Conservation (phyloP, 1,284 basidiomycete genomes). For the Sanghuangporus weigelae region DNA sequence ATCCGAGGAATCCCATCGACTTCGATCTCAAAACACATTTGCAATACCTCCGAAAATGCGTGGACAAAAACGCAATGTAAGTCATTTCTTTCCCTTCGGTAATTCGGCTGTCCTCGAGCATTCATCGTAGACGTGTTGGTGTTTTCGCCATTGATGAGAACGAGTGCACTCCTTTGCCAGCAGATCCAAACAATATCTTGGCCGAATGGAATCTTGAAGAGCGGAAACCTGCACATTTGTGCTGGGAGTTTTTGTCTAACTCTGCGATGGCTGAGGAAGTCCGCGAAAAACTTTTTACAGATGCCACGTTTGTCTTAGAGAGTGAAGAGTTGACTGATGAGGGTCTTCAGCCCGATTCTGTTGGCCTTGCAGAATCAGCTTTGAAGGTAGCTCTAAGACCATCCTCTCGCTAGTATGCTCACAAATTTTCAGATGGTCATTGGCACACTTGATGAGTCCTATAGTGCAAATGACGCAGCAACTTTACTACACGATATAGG, state of each 20-base stretch:
- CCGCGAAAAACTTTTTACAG: conserved; percentile 63
- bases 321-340: conserved; percentile 20
- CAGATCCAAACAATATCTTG: conserved; percentile 41
- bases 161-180: conserved; percentile 37
- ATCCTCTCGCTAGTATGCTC: neutral
- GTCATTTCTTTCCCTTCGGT: conserved; percentile 27
- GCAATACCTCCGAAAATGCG: conserved; percentile 69
- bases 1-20: conserved; percentile 60
- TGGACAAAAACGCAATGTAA: conserved; percentile 84
- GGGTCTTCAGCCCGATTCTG: conserved; percentile 32
- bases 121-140: conserved; percentile 45
- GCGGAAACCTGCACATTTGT: neutral
- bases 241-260: conserved; percentile 74
- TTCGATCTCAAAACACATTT: conserved; percentile 77
- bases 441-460: conserved; percentile 61
- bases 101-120: conserved; percentile 17
- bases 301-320: conserved; percentile 49
- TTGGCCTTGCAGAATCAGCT: conserved; percentile 56
- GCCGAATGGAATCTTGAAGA: neutral
- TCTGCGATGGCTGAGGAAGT: conserved; percentile 57
- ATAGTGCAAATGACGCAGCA: conserved; percentile 54
- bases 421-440: conserved; percentile 59
- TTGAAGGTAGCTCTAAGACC: conserved; percentile 51
- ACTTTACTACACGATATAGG: conserved; percentile 51
- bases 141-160: conserved; percentile 42